Evolutionary conservation across 129 eudicot species (phyloP), one percentile per base, ranked within the genome.

Genomic region (Dittrichia graveolens): DNA sequence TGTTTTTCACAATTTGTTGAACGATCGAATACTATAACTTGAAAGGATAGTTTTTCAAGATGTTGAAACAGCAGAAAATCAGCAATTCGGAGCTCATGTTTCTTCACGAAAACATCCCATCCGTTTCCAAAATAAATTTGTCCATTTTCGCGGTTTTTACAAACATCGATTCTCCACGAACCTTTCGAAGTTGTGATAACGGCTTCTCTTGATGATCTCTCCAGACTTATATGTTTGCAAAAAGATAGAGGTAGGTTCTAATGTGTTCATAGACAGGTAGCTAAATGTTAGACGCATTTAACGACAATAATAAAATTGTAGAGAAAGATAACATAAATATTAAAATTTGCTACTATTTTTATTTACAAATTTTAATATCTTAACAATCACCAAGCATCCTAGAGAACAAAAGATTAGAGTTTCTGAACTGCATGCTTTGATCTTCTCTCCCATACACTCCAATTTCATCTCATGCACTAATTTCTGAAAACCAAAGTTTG

Each of bases 41-140:
- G 47, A 67, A 78, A 78, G n/a, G 40, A 70, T 63, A 78, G 47
- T n/a, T 49, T 31, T 14, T 76, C 82, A 11, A 14, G 16, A 63
- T 78, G 77, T 45, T 78, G 71, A 53, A 76, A 76, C 42, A 76
- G 50, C 2, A 68, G 4, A 13, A 76, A 18, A 50, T 68, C 62
- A 24, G 75, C 81, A 11, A 76, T 8, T 16, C 12, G 47, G 34
- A 68, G 61, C 24, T 60, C 75, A 38, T 76, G 74, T 37, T 58
- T 13, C 7, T 61, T 15, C 15, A 38, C 75, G 48, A 76, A 68
- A 13, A 10, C 47, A 31, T 9, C 12, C 81, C 81, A 76, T 24
- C 81, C 81, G 34, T 14, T 43, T 38, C 35, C 54, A 19, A 58
- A 67, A 19, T 8, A 76, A 3, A 59, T 6, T 19, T 19, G 19